These are phyloP conservation scores for Haplosporangium gracile DNA, from an alignment of 192 early-diverging fungal species.

Conservation along the genomic window DNA sequence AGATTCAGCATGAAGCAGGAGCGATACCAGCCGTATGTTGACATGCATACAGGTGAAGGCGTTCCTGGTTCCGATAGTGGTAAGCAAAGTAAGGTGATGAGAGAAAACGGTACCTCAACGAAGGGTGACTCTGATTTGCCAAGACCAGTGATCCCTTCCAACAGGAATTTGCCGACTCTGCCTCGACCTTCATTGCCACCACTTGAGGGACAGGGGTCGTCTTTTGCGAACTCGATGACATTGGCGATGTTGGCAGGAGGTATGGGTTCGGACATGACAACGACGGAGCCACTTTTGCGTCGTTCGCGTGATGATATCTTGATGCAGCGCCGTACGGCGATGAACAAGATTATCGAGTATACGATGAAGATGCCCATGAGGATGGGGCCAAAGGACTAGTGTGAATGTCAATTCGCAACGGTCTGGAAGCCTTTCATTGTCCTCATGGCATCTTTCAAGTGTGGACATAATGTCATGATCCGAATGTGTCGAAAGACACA, in stretches of 20 bases:
- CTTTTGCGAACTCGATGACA: background rate
- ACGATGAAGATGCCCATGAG: constrained; percentile 24
- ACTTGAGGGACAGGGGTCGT: background rate
- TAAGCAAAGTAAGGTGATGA: background rate
- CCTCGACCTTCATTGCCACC: constrained; percentile 13
- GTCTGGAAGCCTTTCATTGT: background rate
- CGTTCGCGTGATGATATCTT: constrained; percentile 22
- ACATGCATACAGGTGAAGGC: background rate
- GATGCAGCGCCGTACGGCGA: constrained; percentile 19
- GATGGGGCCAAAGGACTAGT: constrained; percentile 7
- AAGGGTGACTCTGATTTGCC: background rate
- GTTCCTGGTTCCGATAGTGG: background rate
- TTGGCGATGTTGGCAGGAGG: background rate
- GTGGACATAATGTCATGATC: background rate
- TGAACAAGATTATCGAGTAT: constrained; percentile 17
- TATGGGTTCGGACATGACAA: constrained; percentile 10
- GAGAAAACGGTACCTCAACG: background rate
- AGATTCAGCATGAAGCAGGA: constrained; percentile 9
- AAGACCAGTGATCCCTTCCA: constrained; percentile 2
- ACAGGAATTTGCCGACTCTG: constrained; percentile 4
- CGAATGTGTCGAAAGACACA: background rate
- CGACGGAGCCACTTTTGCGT: constrained; percentile 5
- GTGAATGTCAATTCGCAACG: background rate
- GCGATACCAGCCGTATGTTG: constrained; percentile 18
- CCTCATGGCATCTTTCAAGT: background rate